Base-by-base conservation (phyloP, 2,329 filamentous ascomycete genomes). In the Exserohilum rostratum region DNA sequence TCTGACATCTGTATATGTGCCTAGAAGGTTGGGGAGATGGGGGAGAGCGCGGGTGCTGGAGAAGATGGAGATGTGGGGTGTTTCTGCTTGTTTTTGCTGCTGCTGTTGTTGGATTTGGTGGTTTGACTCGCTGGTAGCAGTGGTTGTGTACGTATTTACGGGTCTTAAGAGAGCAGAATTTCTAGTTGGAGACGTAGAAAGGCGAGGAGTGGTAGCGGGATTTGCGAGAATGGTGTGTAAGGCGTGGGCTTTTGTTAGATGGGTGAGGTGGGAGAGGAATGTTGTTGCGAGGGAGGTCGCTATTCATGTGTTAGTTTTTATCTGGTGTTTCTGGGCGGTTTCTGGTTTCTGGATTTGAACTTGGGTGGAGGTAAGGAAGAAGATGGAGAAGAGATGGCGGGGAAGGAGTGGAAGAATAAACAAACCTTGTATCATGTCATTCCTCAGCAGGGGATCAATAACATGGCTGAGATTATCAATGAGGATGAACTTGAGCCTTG, bases 151-250 rank as follows among this genome's bases (percentile, higher is more conserved):
- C n/a, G n/a, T n/a, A n/a, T n/a, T n/a, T n/a, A n/a, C n/a, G n/a
- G n/a, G n/a, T n/a, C n/a, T n/a, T n/a, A n/a, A n/a, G n/a, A n/a
- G n/a, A n/a, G n/a, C n/a, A n/a, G n/a, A n/a, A n/a, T n/a, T n/a
- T n/a, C n/a, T n/a, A n/a, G n/a, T n/a, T n/a, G n/a, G n/a, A n/a
- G n/a, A n/a, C n/a, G n/a, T n/a, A 58, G 64, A 6, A 60, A 54
- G 7, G 46, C 11, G 20, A 57, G 60, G 56, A 10, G 52, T 53
- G 1, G 64, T 60, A 10, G 64, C 65, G 11, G 67, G 67, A 58
- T 78, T 80, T 5, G 73, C 34, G 12, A 81, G 60, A n/a, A 79
- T 37, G 5, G 77, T 78, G 65, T 74, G 72, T 13, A 81, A 64
- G 15, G 66, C 46, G 56, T 78, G 66, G 4, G 58, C 57, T 6